Evolutionary conservation across 768 basidiomycete species (phyloP).

Genomic region (Rhodocollybia butyracea): DNA sequence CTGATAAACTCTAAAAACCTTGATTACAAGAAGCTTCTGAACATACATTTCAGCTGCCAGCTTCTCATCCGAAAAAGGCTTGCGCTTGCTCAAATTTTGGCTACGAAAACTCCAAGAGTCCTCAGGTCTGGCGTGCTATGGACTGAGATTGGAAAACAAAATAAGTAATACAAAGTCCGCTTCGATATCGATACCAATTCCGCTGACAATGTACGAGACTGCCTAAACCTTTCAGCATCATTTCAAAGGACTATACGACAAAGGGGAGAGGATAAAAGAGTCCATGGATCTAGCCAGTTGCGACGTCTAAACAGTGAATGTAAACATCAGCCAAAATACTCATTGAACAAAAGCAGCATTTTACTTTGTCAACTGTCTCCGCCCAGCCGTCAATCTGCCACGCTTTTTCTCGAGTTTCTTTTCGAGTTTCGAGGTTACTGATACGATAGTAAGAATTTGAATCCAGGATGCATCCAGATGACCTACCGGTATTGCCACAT

Average conservation of each 20-base stretch:
- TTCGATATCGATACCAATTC: no score
- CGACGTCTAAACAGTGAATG: conserved; percentile 60
- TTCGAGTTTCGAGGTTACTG: conserved; percentile 75
- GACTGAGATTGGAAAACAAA: no score
- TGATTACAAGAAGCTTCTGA: no score
- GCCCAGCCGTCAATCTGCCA: conserved; percentile 97
- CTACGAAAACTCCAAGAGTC: no score
- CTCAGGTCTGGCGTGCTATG: no score
- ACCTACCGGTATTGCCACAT: conserved; percentile 96
- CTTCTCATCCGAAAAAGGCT: no score
- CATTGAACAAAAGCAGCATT: conserved; percentile 10
- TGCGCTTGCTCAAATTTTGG: no score
- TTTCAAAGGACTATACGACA: conserved; percentile 85
- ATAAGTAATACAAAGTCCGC: no score
- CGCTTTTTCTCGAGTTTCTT: conserved; percentile 81
- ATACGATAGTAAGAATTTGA: neutral
- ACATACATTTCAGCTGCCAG: no score
- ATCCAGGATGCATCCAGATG: conserved; percentile 6
- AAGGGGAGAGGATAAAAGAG: conserved; percentile 74
- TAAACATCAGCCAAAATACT: neutral
- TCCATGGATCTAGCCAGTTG: conserved; percentile 87
- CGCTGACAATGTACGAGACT: no score
- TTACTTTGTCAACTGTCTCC: conserved; percentile 87
- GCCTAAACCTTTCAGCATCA: conserved; percentile 25
- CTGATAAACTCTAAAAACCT: no score